Conservation (phyloP, 2,329 filamentous ascomycete genomes). For the Reticulascus tulasneorum region DNA sequence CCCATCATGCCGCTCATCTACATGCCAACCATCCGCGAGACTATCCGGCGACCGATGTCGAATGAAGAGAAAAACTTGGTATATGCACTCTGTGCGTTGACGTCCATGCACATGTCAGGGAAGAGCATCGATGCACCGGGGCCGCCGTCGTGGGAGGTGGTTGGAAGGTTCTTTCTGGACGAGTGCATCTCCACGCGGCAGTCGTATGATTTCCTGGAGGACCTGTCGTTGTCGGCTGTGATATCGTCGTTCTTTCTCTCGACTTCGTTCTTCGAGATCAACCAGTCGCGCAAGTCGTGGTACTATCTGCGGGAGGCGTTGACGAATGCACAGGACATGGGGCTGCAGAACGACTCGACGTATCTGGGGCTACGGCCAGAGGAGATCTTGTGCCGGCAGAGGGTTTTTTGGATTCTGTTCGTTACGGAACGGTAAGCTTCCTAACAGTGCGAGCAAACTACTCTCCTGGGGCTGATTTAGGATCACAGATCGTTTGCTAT, state of each 20-base stretch:
- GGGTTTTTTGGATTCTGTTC: slow-evolving; percentile 61
- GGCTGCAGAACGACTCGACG: slow-evolving; percentile 54
- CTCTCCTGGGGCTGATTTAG: slow-evolving; percentile 1
- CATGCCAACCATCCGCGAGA: slow-evolving; percentile 49
- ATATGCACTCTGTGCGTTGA: slow-evolving; percentile 56
- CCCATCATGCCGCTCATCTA: slow-evolving; percentile 61
- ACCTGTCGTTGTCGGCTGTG: slow-evolving; percentile 49
- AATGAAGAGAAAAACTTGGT: slow-evolving; percentile 39
- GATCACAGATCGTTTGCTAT: slow-evolving; percentile 58
- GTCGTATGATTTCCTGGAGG: slow-evolving; percentile 54
- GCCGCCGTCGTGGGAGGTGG: slow-evolving; percentile 39
- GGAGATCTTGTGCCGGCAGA: slow-evolving; percentile 49
- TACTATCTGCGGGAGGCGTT: slow-evolving; percentile 58
- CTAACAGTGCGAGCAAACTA: background rate
- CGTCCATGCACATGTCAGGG: slow-evolving; percentile 46
- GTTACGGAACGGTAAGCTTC: slow-evolving; percentile 51
- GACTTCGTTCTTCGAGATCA: slow-evolving; percentile 58
- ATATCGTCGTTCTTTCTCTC: slow-evolving; percentile 60
- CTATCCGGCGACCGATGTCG: slow-evolving; percentile 37
- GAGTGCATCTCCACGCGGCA: slow-evolving; percentile 54
- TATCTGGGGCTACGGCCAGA: slow-evolving; percentile 45
- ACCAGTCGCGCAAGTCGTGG: slow-evolving; percentile 59
- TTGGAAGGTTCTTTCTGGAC: slow-evolving; percentile 54
- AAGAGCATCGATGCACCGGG: slow-evolving; percentile 34
- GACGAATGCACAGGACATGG: slow-evolving; percentile 54